A percentile compares a stretch with the other conserved stretches of the same genome.
Conservation (phyloP, 169 alveolate genomes). For the Amoebophrya sp. region DNA sequence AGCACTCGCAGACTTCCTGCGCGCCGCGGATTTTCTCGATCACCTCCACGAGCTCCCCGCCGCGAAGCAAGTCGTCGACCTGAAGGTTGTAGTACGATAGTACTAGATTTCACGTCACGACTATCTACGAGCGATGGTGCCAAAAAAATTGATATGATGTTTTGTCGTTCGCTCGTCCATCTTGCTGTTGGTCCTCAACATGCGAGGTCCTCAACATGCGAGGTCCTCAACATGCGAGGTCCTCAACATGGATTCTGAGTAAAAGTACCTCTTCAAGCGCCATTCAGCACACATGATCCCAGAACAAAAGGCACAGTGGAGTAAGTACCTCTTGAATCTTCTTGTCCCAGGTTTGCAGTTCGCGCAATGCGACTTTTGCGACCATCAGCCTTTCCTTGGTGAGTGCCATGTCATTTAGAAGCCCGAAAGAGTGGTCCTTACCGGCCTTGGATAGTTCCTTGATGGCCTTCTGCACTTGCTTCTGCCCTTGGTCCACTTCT, state of each 20-base stretch:
- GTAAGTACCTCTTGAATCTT: background rate
- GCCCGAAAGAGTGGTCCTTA: background rate
- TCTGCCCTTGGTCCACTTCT: background rate
- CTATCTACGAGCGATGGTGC: no score
- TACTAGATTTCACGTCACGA: no score
- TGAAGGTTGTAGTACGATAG: no score
- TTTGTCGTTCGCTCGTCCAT: no score
- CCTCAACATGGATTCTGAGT: no score
- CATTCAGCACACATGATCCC: no score
- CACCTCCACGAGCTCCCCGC: background rate
- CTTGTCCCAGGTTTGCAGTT: background rate
- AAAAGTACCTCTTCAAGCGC: no score
- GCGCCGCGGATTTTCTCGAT: background rate
- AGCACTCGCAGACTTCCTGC: constrained; percentile 6
- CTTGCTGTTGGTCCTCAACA: no score
- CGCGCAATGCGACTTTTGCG: background rate
- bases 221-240: no score
- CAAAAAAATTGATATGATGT: no score
- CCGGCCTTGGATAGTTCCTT: background rate
- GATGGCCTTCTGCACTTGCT: background rate
- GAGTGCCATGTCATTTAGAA: background rate
- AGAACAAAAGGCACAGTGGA: no score
- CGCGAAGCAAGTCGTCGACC: background rate
- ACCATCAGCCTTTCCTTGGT: background rate
- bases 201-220: no score